A percentile compares a stretch with the other conserved stretches of the same genome.
phyloP scores from a whole-genome alignment of 495 filamentous ascomycete species.

The Tuber brumale region DNA sequence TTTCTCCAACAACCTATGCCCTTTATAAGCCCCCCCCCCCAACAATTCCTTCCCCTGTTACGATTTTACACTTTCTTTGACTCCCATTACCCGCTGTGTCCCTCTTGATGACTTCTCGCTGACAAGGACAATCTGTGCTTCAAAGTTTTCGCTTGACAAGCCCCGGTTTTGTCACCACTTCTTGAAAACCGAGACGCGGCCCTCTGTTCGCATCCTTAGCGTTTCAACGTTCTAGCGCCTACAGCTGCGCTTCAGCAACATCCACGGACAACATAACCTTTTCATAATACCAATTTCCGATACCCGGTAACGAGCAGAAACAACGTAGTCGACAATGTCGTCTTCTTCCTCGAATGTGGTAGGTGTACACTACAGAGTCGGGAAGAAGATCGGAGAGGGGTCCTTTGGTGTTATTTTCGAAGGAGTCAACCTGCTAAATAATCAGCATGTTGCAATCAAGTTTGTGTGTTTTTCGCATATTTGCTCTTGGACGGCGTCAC shows the following conservation, averaged over 20 bases:
- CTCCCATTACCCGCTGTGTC: not conserved
- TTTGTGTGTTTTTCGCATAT: conserved; percentile 61
- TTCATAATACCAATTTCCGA: not conserved
- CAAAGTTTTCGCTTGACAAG: not conserved
- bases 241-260: not conserved
- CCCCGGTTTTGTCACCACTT: not conserved
- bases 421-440: conserved; percentile 96
- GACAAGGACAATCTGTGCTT: not conserved
- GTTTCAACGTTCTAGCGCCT: not conserved
- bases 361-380: conserved; percentile 96
- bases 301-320: conserved; percentile 25
- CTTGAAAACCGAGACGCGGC: not conserved
- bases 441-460: conserved; percentile 99
- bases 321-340: conserved; percentile 55
- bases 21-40: not conserved
- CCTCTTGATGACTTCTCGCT: not conserved
- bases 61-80: not conserved
- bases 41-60: conserved; percentile 1
- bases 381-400: conserved; percentile 99
- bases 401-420: conserved; percentile 99
- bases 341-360: conserved; percentile 97
- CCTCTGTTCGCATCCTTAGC: not conserved
- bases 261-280: not conserved
- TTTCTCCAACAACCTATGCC: not conserved
- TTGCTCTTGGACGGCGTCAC: conserved; percentile 6